phyloP scores from a whole-genome alignment of 1,139 yeast species.

The Saccharomyces hybrid region DNA sequence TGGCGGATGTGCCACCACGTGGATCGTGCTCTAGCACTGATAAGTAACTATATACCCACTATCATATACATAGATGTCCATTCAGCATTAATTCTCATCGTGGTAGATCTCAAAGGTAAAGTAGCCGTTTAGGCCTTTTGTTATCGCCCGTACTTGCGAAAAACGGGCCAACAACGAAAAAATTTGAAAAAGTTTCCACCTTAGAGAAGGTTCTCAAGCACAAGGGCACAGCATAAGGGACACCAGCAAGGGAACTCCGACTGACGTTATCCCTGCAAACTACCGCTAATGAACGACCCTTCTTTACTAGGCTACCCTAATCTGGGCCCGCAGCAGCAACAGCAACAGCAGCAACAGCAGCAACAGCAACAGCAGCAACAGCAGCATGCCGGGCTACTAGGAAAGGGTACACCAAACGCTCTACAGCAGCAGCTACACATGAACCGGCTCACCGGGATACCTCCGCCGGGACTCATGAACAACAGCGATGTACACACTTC shows the following conservation, averaged over 20 bases:
- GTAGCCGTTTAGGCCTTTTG: neutral
- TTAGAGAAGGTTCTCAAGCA: neutral
- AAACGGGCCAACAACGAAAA: conserved; percentile 1
- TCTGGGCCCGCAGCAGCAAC: too few relatives aligned
- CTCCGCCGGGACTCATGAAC: conserved; percentile 16
- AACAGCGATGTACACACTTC: conserved; percentile 4
- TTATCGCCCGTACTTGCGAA: neutral
- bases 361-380: conserved; percentile 12
- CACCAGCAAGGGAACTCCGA: neutral
- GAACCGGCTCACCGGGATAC: conserved; percentile 4
- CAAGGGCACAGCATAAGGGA: neutral
- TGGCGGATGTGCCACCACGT: conserved; percentile 32
- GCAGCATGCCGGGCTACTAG: conserved; percentile 7
- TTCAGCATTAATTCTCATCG: neutral
- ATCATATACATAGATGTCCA: neutral
- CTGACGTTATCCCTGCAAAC: neutral
- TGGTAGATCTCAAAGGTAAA: neutral
- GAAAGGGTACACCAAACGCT: conserved; percentile 13
- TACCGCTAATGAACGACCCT: conserved; percentile 11
- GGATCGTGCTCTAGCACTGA: conserved; percentile 15
- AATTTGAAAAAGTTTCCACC: neutral
- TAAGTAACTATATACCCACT: neutral
- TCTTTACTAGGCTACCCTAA: conserved; percentile 12
- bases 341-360: too few relatives aligned
- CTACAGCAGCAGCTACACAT: conserved; percentile 13